These are phyloP conservation scores for Salvia splendens DNA, from an alignment of 257 asterid species.

Conservation along the genomic window DNA sequence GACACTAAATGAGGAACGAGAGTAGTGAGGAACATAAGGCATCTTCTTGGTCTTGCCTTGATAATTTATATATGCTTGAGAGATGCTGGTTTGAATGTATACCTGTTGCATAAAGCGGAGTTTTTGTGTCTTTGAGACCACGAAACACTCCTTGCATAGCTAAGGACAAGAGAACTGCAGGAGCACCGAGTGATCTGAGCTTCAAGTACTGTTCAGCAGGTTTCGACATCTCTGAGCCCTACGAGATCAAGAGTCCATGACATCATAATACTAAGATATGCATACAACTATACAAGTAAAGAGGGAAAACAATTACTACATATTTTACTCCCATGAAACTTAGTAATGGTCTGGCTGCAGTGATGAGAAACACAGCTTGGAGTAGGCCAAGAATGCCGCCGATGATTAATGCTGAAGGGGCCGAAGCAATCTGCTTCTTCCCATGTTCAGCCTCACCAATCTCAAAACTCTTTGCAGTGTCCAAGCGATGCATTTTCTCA, in stretches of 20 bases:
- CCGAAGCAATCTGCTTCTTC: conserved; percentile 70
- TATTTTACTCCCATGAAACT: conserved; percentile 74
- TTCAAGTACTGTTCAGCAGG: conserved; percentile 67
- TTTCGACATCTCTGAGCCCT: conserved; percentile 60
- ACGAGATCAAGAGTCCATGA: background rate
- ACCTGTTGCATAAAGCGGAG: conserved; percentile 76
- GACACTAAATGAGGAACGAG: conserved; percentile 41
- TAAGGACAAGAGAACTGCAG: conserved; percentile 74
- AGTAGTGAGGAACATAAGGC: conserved; percentile 6
- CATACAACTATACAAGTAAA: background rate
- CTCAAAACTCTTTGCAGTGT: conserved; percentile 37
- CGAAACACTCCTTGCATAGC: conserved; percentile 88
- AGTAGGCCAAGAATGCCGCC: conserved; percentile 69
- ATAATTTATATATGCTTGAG: background rate
- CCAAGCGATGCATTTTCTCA: conserved; percentile 31
- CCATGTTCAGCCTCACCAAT: conserved; percentile 30
- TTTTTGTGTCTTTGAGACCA: conserved; percentile 75
- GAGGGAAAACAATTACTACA: conserved; percentile 32
- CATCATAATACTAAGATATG: background rate
- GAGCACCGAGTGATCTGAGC: conserved; percentile 75
- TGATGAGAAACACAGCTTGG: conserved; percentile 57
- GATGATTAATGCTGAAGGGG: conserved; percentile 66
- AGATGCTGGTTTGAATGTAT: background rate
- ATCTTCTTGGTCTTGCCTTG: background rate
- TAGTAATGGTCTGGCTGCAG: conserved; percentile 58